These are phyloP conservation scores for Phytopythium ostracodes DNA, from an alignment of 352 stramenopile species.

Conservation along the genomic window DNA sequence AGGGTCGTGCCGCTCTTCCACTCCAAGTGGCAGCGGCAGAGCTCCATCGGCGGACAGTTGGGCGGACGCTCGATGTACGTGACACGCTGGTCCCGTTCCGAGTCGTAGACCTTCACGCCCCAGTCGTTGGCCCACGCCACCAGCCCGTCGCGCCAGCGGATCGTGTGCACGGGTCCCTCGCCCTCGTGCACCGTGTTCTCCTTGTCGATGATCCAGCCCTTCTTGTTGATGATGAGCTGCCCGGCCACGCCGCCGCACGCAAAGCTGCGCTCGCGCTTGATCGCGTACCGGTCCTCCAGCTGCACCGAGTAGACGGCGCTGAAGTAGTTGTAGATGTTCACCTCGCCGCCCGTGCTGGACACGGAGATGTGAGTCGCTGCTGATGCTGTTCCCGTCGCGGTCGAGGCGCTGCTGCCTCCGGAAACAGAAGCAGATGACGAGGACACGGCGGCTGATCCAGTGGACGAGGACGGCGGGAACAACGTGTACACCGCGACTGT, in stretches of 20 bases:
- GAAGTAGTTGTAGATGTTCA: slow-evolving; percentile 90
- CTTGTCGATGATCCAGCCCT: slow-evolving; percentile 87
- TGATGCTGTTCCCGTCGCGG: slow-evolving; percentile 6
- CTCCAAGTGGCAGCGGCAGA: slow-evolving; percentile 76
- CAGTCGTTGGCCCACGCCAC: slow-evolving; percentile 85
- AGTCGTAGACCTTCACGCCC: slow-evolving; percentile 84
- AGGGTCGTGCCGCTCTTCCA: slow-evolving; percentile 60
- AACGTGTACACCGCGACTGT: slow-evolving; percentile 80
- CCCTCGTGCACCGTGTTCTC: slow-evolving; percentile 82
- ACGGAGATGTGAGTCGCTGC: slow-evolving; percentile 34
- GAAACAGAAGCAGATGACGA: slow-evolving; percentile 9
- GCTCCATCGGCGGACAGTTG: slow-evolving; percentile 78
- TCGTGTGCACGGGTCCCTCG: slow-evolving; percentile 73
- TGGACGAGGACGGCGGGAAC: slow-evolving; percentile 30
- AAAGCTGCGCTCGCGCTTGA: slow-evolving; percentile 81
- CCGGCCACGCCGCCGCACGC: slow-evolving; percentile 73
- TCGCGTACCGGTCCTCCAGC: slow-evolving; percentile 71
- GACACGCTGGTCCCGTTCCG: slow-evolving; percentile 64
- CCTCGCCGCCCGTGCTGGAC: slow-evolving; percentile 68
- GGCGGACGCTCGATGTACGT: slow-evolving; percentile 80
- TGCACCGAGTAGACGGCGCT: slow-evolving; percentile 78
- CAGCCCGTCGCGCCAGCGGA: slow-evolving; percentile 75
- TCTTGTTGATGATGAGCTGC: slow-evolving; percentile 84
- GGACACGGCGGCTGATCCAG: not conserved
- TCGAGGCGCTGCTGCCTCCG: slow-evolving; percentile 19